These are phyloP conservation scores for Dichotomopilus funicola DNA, from an alignment of 2,329 filamentous ascomycete species.

Conservation along the genomic window DNA sequence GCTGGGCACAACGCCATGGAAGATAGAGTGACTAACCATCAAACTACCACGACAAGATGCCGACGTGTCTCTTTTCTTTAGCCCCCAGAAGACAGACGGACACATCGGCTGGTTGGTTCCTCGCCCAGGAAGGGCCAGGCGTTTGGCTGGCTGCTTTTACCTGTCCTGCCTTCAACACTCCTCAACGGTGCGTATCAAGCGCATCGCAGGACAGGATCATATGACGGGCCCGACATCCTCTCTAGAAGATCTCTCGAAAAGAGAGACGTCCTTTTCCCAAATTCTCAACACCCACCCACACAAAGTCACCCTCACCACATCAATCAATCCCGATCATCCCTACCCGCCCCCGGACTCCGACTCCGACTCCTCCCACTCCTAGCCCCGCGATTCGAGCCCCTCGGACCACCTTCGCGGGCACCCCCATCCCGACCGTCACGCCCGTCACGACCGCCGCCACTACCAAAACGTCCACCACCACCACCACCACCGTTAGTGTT, in stretches of 20 bases:
- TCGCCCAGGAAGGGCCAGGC: too few species aligned
- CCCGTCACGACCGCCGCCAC: conserved; percentile 32
- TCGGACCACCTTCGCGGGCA: conserved; percentile 34
- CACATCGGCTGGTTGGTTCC: conserved; percentile 15
- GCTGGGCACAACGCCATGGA: too few species aligned
- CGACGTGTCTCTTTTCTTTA: conserved; percentile 16
- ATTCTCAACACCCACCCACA: not conserved
- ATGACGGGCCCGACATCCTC: too few species aligned
- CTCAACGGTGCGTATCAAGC: too few species aligned
- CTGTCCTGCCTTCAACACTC: too few species aligned
- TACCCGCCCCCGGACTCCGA: conserved; percentile 37
- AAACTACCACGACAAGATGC: conserved; percentile 13
- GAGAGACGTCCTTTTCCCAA: too few species aligned
- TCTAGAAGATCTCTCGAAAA: too few species aligned
- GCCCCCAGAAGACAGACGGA: not conserved
- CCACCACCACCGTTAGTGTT: conserved; percentile 29
- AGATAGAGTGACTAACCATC: conserved; percentile 7
- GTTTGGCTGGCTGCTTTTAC: too few species aligned
- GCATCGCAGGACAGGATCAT: too few species aligned
- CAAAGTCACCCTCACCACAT: not conserved
- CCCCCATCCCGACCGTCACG: conserved; percentile 30
- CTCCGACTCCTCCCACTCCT: conserved; percentile 41
- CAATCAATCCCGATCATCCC: conserved; percentile 7
- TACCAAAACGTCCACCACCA: conserved; percentile 8
- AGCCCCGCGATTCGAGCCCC: conserved; percentile 32